These are phyloP conservation scores for Leucosporidium scottii DNA, from an alignment of 768 basidiomycete genomes.

Conservation along the genomic window DNA sequence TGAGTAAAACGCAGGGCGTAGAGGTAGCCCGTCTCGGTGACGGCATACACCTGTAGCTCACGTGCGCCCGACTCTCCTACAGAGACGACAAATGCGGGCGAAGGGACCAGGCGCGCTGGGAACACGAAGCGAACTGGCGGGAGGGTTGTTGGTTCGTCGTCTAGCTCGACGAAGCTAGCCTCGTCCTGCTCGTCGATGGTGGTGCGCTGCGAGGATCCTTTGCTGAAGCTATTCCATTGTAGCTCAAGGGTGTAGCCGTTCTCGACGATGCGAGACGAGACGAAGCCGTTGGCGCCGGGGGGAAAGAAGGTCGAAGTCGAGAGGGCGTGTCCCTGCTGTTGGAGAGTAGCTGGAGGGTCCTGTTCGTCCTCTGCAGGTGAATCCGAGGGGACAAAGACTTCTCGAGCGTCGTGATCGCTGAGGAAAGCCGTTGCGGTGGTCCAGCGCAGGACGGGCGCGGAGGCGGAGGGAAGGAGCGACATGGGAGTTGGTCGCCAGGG, in stretches of 20 bases:
- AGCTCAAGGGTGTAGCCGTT: constrained; percentile 68
- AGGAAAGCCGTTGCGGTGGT: constrained; percentile 19
- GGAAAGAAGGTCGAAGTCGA: constrained; percentile 57
- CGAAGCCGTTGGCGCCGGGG: constrained; percentile 49
- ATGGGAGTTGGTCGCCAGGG: not conserved
- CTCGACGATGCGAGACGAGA: constrained; percentile 68
- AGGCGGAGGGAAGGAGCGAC: constrained; percentile 4
- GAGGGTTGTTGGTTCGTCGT: constrained; percentile 47
- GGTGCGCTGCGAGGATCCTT: not conserved
- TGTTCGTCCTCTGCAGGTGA: constrained; percentile 1
- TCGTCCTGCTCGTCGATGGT: not conserved
- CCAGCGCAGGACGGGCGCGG: not conserved
- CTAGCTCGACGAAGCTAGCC: not conserved
- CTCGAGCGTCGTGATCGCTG: constrained; percentile 6
- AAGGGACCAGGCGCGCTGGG: constrained; percentile 18
- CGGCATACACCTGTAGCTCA: constrained; percentile 58
- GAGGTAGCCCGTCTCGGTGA: constrained; percentile 62
- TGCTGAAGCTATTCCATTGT: constrained; percentile 50
- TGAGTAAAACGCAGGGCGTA: constrained; percentile 65
- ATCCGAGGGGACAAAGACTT: constrained; percentile 1
- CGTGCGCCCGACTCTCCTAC: not conserved
- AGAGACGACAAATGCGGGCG: constrained; percentile 8
- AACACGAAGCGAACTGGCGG: constrained; percentile 60
- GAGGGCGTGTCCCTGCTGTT: constrained; percentile 66
- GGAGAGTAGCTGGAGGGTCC: constrained; percentile 15